Evolutionary conservation across 2,329 filamentous ascomycete species (phyloP).

Genomic region (Aspergillus terreus): DNA sequence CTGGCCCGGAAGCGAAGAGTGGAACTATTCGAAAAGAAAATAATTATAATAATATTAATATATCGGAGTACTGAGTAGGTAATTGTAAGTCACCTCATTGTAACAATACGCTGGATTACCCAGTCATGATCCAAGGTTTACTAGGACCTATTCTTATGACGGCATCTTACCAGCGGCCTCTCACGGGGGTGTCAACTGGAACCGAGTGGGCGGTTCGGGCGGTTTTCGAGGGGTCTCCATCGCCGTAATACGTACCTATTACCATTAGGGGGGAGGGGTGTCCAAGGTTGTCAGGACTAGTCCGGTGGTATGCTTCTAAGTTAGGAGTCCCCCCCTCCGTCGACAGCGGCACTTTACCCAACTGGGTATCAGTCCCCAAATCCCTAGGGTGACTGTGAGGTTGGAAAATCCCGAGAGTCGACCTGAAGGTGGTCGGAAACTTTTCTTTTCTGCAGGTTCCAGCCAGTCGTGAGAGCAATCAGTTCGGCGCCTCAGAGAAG

Average conservation of each 20-base stretch:
- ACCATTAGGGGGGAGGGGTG: background rate
- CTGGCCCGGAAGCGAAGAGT: constrained; percentile 5
- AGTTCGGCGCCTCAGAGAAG: background rate
- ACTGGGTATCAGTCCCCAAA: background rate
- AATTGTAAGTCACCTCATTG: background rate
- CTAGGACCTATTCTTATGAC: too few species aligned
- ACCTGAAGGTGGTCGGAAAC: background rate
- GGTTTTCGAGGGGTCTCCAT: background rate
- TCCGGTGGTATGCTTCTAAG: background rate
- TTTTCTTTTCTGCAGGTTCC: background rate
- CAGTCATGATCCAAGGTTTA: too few species aligned
- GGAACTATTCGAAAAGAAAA: background rate
- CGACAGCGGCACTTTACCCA: background rate
- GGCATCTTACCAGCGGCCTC: too few species aligned
- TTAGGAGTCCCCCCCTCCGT: background rate
- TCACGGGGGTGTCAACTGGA: background rate
- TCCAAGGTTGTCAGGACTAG: background rate
- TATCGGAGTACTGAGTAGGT: too few species aligned
- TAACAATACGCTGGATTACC: background rate
- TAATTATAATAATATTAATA: too few species aligned
- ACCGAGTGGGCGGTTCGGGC: constrained; percentile 13
- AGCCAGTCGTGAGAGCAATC: background rate
- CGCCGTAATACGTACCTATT: background rate
- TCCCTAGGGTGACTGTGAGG: background rate
- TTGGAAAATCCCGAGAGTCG: background rate